These are phyloP conservation scores for Candida freyschussii DNA, from an alignment of 1,139 yeast species.

Conservation along the genomic window DNA sequence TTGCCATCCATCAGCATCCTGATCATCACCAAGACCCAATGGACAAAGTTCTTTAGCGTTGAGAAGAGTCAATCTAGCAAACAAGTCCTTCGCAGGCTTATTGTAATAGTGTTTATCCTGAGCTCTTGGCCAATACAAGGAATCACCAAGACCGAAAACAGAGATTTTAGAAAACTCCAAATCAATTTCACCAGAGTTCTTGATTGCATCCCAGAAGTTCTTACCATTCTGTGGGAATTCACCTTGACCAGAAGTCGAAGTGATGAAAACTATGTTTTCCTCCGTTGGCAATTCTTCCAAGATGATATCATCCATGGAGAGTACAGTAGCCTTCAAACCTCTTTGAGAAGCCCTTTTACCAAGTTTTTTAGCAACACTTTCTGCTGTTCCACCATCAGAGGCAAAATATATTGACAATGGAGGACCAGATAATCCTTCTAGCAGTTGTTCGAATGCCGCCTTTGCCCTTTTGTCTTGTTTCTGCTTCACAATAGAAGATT, in stretches of 20 bases:
- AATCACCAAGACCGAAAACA: conserved; percentile 90
- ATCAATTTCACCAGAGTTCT: conserved; percentile 65
- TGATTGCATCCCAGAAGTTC: conserved; percentile 80
- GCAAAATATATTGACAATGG: conserved; percentile 89
- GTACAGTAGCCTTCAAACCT: conserved; percentile 73
- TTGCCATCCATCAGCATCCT: conserved; percentile 91
- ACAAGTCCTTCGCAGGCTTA: conserved; percentile 81
- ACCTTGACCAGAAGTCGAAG: conserved; percentile 97
- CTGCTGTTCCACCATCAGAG: conserved; percentile 94
- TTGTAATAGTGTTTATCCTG: conserved; percentile 92
- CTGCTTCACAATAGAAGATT: conserved; percentile 55
- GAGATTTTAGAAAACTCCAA: conserved; percentile 65
- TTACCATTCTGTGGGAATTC: conserved; percentile 96
- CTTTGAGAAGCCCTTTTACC: conserved; percentile 81
- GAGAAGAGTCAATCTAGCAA: conserved; percentile 55
- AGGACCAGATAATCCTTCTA: conserved; percentile 90
- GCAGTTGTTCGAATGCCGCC: conserved; percentile 67
- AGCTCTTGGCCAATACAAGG: conserved; percentile 95
- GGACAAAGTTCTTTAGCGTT: conserved; percentile 74
- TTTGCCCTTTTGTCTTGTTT: conserved; percentile 68
- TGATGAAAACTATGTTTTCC: conserved; percentile 73
- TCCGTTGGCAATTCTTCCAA: conserved; percentile 78
- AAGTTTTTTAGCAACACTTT: conserved; percentile 73
- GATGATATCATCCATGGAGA: conserved; percentile 82
- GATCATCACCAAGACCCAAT: conserved; percentile 91